Evolutionary conservation across 495 filamentous ascomycete species (phyloP), one percentile per base, ranked within the genome.

Genomic region (Echria macrotheca): DNA sequence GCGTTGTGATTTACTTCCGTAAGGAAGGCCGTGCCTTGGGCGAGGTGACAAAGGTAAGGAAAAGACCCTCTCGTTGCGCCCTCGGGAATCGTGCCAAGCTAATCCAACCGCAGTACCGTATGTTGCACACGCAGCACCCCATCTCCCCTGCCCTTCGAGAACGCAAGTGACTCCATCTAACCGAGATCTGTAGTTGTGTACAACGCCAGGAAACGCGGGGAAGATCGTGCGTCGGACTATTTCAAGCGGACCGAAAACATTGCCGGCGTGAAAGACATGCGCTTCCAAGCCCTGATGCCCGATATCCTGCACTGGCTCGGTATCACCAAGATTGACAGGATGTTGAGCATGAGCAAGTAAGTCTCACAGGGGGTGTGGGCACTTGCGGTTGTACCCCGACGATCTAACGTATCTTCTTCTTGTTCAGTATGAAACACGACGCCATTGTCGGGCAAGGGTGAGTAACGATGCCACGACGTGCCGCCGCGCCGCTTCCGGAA

Each of bases 231-330:
- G 33, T 91, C 89, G 65, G 95, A 98, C 69, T 98, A 98, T 68
- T 97, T 98, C 75, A 85, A 89, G 67, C 79, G 93, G 52, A 98
- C 91, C 24, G 91, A 96, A 69, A 94, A 94, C 58, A 94, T 98
- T 68, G 93, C 93, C 11, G 93, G 93, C 47, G 93, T 98, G 44
- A 91, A 96, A 60, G 87, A 91, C 58, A 98, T 98, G 93, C 83
- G 93, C 49, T 98, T 98, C 77, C 93, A 98, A 76, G 90, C 91
- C n/a, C 74, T 98, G 49, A 98, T 98, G 93, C 93, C 93, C 26
- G 91, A 96, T 63, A 91, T 97, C 56, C 80, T 98, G 36, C 93
- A 98, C 69, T 98, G 93, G 93, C 79, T 98, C 14, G 93, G 93
- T 51, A 96, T 98, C 60, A 94, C 84, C 69, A 97, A 97, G 76